phyloP scores from a whole-genome alignment of 208 protist genomes.

The Lotmaria passim region DNA sequence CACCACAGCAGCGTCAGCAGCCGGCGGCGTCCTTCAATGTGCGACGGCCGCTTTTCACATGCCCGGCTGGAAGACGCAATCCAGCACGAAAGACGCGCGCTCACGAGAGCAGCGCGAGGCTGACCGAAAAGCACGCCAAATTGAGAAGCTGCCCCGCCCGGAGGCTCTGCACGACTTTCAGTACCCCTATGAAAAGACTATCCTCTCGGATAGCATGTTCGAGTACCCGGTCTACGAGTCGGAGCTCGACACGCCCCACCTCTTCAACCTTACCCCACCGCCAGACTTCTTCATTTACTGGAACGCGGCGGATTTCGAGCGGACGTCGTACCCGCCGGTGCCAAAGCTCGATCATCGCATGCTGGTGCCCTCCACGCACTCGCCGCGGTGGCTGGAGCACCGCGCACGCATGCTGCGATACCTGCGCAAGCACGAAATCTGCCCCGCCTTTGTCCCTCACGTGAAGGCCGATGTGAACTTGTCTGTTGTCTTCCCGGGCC shows the following conservation, averaged over 20 bases:
- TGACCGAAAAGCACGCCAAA: conserved; percentile 86
- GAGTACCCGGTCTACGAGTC: conserved; percentile 91
- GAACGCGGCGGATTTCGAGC: conserved; percentile 84
- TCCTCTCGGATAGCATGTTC: conserved; percentile 91
- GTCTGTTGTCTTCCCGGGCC: conserved; percentile 84
- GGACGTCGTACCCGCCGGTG: conserved; percentile 74
- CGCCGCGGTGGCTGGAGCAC: conserved; percentile 62
- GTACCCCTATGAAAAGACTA: conserved; percentile 91
- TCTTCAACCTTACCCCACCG: conserved; percentile 87
- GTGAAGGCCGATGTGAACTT: conserved; percentile 82
- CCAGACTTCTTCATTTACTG: conserved; percentile 91
- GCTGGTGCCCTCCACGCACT: conserved; percentile 54
- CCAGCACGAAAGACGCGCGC: conserved; percentile 85
- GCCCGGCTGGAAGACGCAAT: conserved; percentile 88
- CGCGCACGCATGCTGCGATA: conserved; percentile 57
- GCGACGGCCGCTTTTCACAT: conserved; percentile 57
- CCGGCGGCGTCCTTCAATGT: not conserved
- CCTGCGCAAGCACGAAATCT: conserved; percentile 85
- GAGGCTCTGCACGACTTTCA: conserved; percentile 90
- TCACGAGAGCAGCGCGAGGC: conserved; percentile 87
- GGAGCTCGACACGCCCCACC: conserved; percentile 86
- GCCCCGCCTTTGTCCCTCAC: conserved; percentile 72
- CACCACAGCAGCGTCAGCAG: not conserved
- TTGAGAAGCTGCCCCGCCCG: conserved; percentile 88
- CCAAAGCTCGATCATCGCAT: conserved; percentile 77